Base-by-base conservation (phyloP, 352 stramenopile genomes). In the Phytophthora vignae region DNA sequence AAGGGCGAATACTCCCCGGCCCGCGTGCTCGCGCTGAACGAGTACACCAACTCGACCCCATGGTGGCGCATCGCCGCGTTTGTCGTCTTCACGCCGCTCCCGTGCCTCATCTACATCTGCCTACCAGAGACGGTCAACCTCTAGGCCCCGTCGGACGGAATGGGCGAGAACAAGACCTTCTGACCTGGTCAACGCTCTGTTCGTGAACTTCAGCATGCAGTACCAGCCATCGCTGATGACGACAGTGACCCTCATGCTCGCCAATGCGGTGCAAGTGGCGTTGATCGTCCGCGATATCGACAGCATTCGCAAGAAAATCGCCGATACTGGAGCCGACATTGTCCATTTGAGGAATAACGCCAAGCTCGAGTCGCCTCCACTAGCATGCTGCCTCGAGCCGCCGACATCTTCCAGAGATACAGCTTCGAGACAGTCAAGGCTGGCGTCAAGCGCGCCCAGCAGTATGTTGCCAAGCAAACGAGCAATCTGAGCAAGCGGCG, bases 131-230 rank as follows among this genome's bases (percentile, higher is more conserved):
- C 54, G 2, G 54, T 69, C 11, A 22, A 69, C 17, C 12, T 69
- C 40, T 15, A 1, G 25, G 25, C 25, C 48, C 54, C 62, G 15
- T 27, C 62, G 2, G 57, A 44, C 15, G 62, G 54, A 25, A 69
- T 69, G 53, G 44, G 1, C 14, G 50, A 12, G 21, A 74, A 74
- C 67, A 60, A 74, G 8, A 63, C 42, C 19, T 74, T 74, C 53
- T 5, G 74, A 78, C 29, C 49, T 76, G 17, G 64, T 82, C 17
- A 71, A 74, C 46, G 71, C 71, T 1, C 36, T 82, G 25, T 82
- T 76, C 38, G 55, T 76, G 15, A 75, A 71, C 7, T 76, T 77
- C 27, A 74, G 61, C 11, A 74, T 82, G 74, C 67, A 78, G 42
- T 74, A 78, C 29, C 60, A 76, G 15, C 53, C 69, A 6, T 74